Base-by-base conservation (phyloP, 768 basidiomycete species). In the Cystobasidium ongulense region DNA sequence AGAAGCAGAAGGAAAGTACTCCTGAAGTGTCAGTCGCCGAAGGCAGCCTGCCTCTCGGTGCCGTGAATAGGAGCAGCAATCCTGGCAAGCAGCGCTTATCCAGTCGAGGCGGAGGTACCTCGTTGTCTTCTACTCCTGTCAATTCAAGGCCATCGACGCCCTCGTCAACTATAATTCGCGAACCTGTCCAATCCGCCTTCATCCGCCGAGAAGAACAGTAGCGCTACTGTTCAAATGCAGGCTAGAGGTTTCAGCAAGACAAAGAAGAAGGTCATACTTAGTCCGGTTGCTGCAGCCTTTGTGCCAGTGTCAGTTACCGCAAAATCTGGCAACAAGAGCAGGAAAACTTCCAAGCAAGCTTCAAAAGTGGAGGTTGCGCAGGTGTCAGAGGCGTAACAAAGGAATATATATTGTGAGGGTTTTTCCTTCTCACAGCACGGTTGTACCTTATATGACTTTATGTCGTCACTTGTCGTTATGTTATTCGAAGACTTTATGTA, bases 111-210 rank as follows among this genome's bases (percentile, higher is more conserved):
- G 39, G 43, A 23, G 46, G 27, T 2, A 21, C 65, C 7, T 23
- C 39, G 4, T 29, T 29, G 1, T 50, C 5, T 29, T 33, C 65
- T 2, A 29, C 27, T 2, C 29, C 54, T 23, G 54, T 17, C 7
- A 10, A 7, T n/a, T 39, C 36, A 8, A 29, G 35, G n/a, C n/a
- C 29, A 5, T 27, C 54, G 2, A 59, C 52, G 7, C 33, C 50
- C 33, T 35, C 53, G 18, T 3, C 53, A 4, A 59, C 25, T 11
- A 52, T 71, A 15, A 61, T 71, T 23, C 68, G 68, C 68, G 68
- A 71, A 29, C 68, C 68, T 31, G 33, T 71, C 36, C n/a, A 71
- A 71, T 38, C 68, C 68, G 27, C 68, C 68, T 29, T 57, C 68
- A 29, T 35, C 63, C 11, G 38, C 63, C 23, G 38, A 43, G n/a